Evolutionary conservation across 257 asterid species (phyloP), one percentile per base, ranked within the genome.

Genomic region (Dorcoceras hygrometricum): DNA sequence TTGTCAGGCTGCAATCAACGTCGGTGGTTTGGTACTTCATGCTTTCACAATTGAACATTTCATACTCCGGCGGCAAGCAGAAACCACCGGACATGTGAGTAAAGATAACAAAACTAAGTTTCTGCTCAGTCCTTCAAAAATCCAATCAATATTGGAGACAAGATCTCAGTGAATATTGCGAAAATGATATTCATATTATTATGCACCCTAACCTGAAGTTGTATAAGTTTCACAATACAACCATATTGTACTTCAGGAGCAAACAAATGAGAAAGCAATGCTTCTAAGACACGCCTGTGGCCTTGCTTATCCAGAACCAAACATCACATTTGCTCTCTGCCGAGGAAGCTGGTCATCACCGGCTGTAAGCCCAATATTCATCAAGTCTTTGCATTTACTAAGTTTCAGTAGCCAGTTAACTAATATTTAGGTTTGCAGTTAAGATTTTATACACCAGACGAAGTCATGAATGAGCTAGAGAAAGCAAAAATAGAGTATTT

Each of bases 331-430:
- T 73, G 93, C 95, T 51, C 94, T 90, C 59, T 93, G 99, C 80
- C 79, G 86, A 70, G 97, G 99, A 85, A 83, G 80, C 73, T 93
- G 97, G 97, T 90, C 96, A 67, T 93, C 97, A 53, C 97, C 99
- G 59, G 97, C 97, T 4, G 97, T 93, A 83, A 86, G 96, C 78
- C 50, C 65, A 60, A 10, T 9, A 57, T 0, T 12, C 63, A 73
- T 66, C 4, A 39, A 67, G 25, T 51, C 65, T 11, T 58, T 62
- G 46, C 48, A 28, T 25, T 60, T 28, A 55, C 25, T 25, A 67
- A 20, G 63, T 62, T 65, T 28, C 25, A 46, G 32, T 26, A 16
- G 67, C 64, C 43, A 73, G 63, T 67, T n/a, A 67, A 71, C 72
- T 73, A 71, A 75, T 26, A 57, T 4, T 56, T 61, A 27, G 61